A percentile compares a stretch with the other conserved stretches of the same genome.
phyloP scores from a whole-genome alignment of 441 rosid genomes.

The Breynia disticha region DNA sequence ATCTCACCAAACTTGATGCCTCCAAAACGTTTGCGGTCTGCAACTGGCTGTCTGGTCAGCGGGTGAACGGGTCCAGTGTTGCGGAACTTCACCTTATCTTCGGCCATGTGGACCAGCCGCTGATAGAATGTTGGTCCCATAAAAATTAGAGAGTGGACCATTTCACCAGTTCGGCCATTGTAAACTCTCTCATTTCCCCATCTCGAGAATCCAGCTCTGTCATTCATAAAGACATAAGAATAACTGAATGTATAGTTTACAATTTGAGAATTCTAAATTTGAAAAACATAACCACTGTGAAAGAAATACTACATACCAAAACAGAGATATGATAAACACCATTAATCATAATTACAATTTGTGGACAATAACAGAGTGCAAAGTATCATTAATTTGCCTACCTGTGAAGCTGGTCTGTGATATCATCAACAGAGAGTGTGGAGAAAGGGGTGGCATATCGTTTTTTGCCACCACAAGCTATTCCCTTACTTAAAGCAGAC shows the following conservation, averaged over 20 bases:
- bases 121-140: slow-evolving; percentile 92
- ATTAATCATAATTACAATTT: background rate
- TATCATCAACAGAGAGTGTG: slow-evolving; percentile 54
- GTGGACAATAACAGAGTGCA: background rate
- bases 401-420: slow-evolving; percentile 88
- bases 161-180: slow-evolving; percentile 70
- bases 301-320: background rate
- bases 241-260: too few relatives aligned
- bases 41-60: slow-evolving; percentile 79
- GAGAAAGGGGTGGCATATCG: slow-evolving; percentile 89
- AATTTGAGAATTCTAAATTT: too few relatives aligned
- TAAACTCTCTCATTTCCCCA: slow-evolving; percentile 84
- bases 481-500: slow-evolving; percentile 88
- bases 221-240: slow-evolving; percentile 8
- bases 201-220: slow-evolving; percentile 76
- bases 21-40: slow-evolving; percentile 76
- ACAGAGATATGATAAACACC: background rate
- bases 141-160: slow-evolving; percentile 61
- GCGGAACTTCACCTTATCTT: slow-evolving; percentile 83
- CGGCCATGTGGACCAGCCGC: slow-evolving; percentile 78
- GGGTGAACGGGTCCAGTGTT: slow-evolving; percentile 96
- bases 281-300: too few relatives aligned
- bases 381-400: slow-evolving; percentile 10
- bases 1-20: slow-evolving; percentile 91
- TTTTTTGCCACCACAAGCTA: slow-evolving; percentile 53